Conservation (phyloP, 306 rosid species). For the Quercus rubra region DNA sequence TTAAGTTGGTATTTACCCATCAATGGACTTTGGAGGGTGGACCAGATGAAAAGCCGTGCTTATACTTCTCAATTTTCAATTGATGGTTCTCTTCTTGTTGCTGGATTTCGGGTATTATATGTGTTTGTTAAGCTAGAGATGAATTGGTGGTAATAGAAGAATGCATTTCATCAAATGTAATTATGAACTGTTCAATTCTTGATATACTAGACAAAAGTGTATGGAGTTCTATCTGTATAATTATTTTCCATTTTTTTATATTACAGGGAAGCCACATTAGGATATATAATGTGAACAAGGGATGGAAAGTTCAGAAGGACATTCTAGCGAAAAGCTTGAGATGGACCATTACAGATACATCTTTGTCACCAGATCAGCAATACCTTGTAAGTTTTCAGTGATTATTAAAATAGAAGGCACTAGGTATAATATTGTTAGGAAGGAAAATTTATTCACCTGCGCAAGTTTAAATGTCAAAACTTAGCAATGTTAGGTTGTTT, state of each 20-base stretch:
- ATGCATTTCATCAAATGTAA: conserved; percentile 7
- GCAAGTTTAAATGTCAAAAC: too few relatives aligned
- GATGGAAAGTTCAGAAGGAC: conserved; percentile 83
- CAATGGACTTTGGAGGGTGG: conserved; percentile 47
- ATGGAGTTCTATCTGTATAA: neutral
- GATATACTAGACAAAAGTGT: neutral
- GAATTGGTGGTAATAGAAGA: neutral
- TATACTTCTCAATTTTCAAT: conserved; percentile 55
- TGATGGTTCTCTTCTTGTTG: conserved; percentile 54
- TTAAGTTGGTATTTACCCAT: conserved; percentile 49
- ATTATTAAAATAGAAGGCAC: neutral
- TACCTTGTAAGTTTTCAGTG: conserved; percentile 65
- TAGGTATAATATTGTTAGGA: neutral
- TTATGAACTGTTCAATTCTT: neutral
- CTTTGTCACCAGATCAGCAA: conserved; percentile 75
- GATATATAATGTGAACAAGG: conserved; percentile 76
- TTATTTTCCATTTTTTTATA: neutral
- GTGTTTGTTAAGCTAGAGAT: neutral
- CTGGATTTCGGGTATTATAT: conserved; percentile 47
- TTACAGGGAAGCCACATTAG: conserved; percentile 75
- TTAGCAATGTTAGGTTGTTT: too few relatives aligned
- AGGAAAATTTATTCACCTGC: neutral
- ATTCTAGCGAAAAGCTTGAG: conserved; percentile 71
- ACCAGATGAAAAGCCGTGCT: conserved; percentile 43
- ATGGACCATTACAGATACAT: conserved; percentile 93